Percentiles rank a stretch among this genome's conserved stretches.
phyloP scores from a whole-genome alignment of 1,139 yeast species.

The Saccharomyces hybrid region DNA sequence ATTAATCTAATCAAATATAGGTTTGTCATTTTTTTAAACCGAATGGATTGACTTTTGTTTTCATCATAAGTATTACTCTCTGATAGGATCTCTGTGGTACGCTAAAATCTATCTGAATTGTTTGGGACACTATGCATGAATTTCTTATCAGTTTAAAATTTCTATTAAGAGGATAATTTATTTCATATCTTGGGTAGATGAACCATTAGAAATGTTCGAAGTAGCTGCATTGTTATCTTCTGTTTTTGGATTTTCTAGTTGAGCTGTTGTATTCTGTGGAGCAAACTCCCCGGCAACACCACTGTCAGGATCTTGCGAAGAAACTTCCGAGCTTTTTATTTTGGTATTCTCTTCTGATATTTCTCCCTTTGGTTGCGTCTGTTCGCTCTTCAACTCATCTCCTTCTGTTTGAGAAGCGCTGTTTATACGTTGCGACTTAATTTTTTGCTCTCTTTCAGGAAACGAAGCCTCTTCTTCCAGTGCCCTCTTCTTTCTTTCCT shows the following conservation, averaged over 20 bases:
- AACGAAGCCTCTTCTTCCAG: conserved; percentile 8
- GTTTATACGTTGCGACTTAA: neutral
- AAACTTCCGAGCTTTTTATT: neutral
- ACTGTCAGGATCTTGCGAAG: neutral
- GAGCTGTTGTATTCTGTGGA: neutral
- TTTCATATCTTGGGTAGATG: neutral
- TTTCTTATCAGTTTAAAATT: neutral
- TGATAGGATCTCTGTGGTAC: neutral
- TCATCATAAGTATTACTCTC: no score
- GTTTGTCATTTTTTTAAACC: no score
- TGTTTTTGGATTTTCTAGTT: neutral
- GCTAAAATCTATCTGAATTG: neutral
- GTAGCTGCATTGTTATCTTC: neutral
- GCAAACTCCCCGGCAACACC: neutral
- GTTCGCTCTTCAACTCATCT: neutral
- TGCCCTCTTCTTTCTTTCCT: conserved; percentile 13
- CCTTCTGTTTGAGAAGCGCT: neutral
- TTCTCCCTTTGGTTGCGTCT: neutral
- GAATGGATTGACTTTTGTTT: no score
- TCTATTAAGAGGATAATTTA: neutral
- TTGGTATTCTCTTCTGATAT: neutral
- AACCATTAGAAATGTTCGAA: neutral
- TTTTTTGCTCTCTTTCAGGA: neutral
- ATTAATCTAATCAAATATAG: no score
- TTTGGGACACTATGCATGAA: neutral